Conservation (phyloP, 495 filamentous ascomycete genomes). For the Xylaria acuta region DNA sequence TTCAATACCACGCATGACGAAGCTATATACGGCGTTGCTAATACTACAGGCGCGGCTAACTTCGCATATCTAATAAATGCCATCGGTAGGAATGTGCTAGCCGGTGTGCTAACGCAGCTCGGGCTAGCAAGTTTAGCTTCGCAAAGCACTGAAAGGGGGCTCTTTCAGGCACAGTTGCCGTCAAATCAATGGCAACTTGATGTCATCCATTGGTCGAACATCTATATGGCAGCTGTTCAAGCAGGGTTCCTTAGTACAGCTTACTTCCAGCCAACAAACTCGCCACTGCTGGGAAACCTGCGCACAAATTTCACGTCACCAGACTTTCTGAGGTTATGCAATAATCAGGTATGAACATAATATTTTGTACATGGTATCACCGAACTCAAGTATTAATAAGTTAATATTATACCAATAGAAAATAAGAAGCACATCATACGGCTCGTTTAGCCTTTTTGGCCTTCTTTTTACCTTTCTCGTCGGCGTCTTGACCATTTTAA, state of each 20-base stretch:
- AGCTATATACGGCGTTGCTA: too few species aligned
- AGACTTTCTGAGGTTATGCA: too few species aligned
- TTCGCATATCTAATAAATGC: too few species aligned
- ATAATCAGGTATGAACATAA: constrained; percentile 24
- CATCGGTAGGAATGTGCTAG: too few species aligned
- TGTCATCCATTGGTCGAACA: constrained; percentile 20
- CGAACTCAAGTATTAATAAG: too few species aligned
- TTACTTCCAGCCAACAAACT: too few species aligned
- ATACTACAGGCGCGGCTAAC: too few species aligned
- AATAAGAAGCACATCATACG: constrained; percentile 24
- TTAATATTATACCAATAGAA: too few species aligned
- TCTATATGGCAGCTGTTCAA: constrained; percentile 16
- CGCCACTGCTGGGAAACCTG: too few species aligned
- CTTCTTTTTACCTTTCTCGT: constrained; percentile 24
- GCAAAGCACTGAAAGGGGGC: not conserved
- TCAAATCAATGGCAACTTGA: constrained; percentile 30
- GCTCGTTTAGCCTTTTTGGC: constrained; percentile 29
- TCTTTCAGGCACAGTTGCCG: not conserved
- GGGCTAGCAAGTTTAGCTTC: not conserved
- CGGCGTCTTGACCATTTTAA: constrained; percentile 7
- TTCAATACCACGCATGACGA: constrained; percentile 17
- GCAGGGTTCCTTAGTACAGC: constrained; percentile 1
- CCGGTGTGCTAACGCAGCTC: too few species aligned
- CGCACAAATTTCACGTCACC: too few species aligned
- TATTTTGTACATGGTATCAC: too few species aligned